Percentiles rank a stretch among this genome's conserved stretches.
Conservation (phyloP, 2,329 filamentous ascomycete genomes). For the Penicillium glabrum region DNA sequence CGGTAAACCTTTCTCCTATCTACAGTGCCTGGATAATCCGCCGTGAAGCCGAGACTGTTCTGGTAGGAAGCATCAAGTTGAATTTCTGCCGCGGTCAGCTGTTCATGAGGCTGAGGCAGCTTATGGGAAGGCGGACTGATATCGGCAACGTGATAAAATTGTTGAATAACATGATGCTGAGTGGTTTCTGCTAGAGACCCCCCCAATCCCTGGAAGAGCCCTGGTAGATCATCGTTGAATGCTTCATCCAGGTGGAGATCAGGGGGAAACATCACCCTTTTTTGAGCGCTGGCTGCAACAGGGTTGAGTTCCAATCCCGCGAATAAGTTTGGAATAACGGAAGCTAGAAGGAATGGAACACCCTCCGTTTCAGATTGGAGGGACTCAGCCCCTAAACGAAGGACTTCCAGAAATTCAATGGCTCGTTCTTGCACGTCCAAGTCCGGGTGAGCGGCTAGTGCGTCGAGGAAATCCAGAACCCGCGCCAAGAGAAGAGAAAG, state of each 20-base stretch:
- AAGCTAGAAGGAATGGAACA: conserved; percentile 79
- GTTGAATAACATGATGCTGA: conserved; percentile 46
- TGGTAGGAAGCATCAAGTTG: conserved; percentile 39
- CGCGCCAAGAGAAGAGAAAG: conserved; percentile 76
- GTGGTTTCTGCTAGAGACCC: conserved; percentile 46
- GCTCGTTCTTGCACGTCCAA: conserved; percentile 94
- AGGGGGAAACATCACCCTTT: conserved; percentile 77
- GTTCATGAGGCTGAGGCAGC: conserved; percentile 16
- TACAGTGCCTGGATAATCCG: conserved; percentile 72
- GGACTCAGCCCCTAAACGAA: conserved; percentile 84
- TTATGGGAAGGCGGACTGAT: conserved; percentile 15
- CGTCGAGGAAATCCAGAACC: conserved; percentile 78
- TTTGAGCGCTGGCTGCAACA: conserved; percentile 77
- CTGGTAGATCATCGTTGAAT: conserved; percentile 73
- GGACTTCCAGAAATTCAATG: conserved; percentile 86
- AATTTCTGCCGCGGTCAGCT: conserved; percentile 16
- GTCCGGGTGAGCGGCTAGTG: conserved; percentile 75
- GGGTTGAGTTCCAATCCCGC: conserved; percentile 86
- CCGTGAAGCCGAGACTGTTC: conserved; percentile 27
- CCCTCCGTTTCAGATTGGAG: conserved; percentile 49
- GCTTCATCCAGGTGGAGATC: conserved; percentile 76
- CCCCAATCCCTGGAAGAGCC: conserved; percentile 62
- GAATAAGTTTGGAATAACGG: conserved; percentile 87
- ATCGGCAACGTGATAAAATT: conserved; percentile 43
- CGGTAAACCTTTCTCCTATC: conserved; percentile 75